Percentiles rank a stretch among this genome's conserved stretches.
Evolutionary conservation across 257 asterid species (phyloP).

Genomic region (Prunella vulgaris): DNA sequence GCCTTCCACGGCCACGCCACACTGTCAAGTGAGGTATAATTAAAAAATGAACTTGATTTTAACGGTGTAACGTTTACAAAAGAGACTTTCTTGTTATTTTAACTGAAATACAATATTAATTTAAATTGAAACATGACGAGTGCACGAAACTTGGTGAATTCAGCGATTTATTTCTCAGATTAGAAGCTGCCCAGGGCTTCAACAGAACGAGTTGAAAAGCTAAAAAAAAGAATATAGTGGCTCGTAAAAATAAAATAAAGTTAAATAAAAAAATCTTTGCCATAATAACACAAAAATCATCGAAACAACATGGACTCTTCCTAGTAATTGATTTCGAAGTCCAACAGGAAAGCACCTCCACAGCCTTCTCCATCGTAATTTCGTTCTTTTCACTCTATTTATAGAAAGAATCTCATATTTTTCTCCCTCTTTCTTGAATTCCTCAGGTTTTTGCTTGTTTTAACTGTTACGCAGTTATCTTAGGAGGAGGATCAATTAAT

Average conservation of each 20-base stretch:
- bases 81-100: too few species aligned
- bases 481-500: constrained; percentile 21
- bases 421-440: neutral
- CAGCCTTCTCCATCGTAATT: neutral
- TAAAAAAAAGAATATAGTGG: neutral
- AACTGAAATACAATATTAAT: too few species aligned
- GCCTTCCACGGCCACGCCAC: too few species aligned
- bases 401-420: neutral
- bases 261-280: neutral
- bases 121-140: too few species aligned
- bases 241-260: neutral
- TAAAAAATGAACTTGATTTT: too few species aligned
- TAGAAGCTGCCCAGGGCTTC: neutral
- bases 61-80: too few species aligned
- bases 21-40: too few species aligned
- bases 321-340: constrained; percentile 12
- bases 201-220: neutral
- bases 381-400: neutral
- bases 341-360: constrained; percentile 10
- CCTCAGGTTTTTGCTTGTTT: neutral
- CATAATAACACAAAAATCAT: neutral
- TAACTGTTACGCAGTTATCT: neutral
- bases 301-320: constrained; percentile 20
- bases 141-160: too few species aligned
- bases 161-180: too few species aligned